These are phyloP conservation scores for Pezicula carpinea DNA, from an alignment of 2,329 filamentous ascomycete genomes.

Conservation along the genomic window DNA sequence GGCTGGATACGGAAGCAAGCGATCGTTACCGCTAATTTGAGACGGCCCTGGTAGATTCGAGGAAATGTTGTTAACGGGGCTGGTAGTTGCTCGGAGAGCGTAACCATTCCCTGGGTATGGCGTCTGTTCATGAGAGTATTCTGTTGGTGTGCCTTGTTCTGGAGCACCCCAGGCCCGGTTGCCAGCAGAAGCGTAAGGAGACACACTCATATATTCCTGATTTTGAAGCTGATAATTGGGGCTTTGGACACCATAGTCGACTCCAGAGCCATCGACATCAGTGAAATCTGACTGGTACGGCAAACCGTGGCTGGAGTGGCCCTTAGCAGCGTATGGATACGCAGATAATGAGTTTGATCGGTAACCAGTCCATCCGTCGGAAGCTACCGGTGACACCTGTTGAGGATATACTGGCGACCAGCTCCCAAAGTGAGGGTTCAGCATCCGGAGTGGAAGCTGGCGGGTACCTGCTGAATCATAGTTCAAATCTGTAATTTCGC, in stretches of 20 bases:
- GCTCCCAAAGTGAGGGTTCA: constrained; percentile 8
- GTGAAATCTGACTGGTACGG: background rate
- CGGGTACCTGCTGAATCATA: constrained; percentile 16
- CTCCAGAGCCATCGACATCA: background rate
- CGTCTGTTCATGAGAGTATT: constrained; percentile 14
- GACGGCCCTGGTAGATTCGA: constrained; percentile 13
- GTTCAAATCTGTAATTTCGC: constrained; percentile 15
- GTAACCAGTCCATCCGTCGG: background rate
- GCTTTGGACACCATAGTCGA: background rate
- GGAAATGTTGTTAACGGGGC: constrained; percentile 8
- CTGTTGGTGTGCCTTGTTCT: constrained; percentile 12
- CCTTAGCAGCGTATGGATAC: background rate
- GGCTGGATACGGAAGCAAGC: constrained; percentile 21
- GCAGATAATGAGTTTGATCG: background rate
- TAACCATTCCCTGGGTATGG: constrained; percentile 12
- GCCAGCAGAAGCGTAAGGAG: constrained; percentile 6
- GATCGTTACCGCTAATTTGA: constrained; percentile 15
- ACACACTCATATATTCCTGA: constrained; percentile 3
- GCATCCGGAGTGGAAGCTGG: constrained; percentile 18
- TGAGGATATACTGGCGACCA: background rate
- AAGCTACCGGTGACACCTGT: background rate
- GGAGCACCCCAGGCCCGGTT: constrained; percentile 15
- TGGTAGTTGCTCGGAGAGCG: constrained; percentile 14
- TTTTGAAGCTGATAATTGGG: constrained; percentile 4
- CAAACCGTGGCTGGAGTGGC: background rate